These are phyloP conservation scores for Oenanthe javanica DNA, from an alignment of 140 eudicot genomes.

Conservation along the genomic window DNA sequence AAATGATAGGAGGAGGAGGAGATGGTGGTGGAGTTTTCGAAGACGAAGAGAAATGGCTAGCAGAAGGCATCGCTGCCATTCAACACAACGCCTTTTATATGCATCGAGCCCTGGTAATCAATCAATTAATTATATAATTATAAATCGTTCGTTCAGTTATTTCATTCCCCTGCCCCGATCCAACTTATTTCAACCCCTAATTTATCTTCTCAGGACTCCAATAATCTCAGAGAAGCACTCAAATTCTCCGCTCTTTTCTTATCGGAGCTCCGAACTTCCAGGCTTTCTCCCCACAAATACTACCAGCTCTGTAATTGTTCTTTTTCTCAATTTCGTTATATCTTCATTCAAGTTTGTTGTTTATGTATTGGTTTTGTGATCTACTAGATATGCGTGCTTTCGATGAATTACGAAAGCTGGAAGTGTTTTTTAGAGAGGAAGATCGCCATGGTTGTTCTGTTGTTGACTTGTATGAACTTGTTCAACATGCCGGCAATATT, in stretches of 20 bases:
- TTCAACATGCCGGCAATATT: slow-evolving; percentile 96
- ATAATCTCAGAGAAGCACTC: slow-evolving; percentile 92
- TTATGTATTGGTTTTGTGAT: background rate
- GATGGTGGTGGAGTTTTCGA: slow-evolving; percentile 38
- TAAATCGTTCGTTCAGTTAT: too few relatives aligned
- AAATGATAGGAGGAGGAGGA: slow-evolving; percentile 40
- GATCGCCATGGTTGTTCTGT: slow-evolving; percentile 94
- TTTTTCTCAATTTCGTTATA: background rate
- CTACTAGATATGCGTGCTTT: slow-evolving; percentile 89
- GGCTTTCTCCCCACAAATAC: slow-evolving; percentile 90
- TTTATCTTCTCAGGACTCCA: slow-evolving; percentile 48
- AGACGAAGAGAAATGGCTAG: slow-evolving; percentile 99
- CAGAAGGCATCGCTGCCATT: slow-evolving; percentile 94
- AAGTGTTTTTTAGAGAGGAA: slow-evolving; percentile 81
- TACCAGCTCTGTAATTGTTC: slow-evolving; percentile 67
- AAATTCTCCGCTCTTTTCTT: slow-evolving; percentile 83
- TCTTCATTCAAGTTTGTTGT: background rate
- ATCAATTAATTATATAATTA: too few relatives aligned
- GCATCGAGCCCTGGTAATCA: slow-evolving; percentile 87
- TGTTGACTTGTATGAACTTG: slow-evolving; percentile 86
- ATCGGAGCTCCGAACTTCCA: slow-evolving; percentile 95
- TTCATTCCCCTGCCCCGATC: too few relatives aligned
- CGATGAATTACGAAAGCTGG: slow-evolving; percentile 82
- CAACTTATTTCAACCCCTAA: slow-evolving; percentile 1
- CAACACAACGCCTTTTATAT: slow-evolving; percentile 95